These are phyloP conservation scores for Arctostaphylos glauca DNA, from an alignment of 148 eudicot species.

Conservation along the genomic window DNA sequence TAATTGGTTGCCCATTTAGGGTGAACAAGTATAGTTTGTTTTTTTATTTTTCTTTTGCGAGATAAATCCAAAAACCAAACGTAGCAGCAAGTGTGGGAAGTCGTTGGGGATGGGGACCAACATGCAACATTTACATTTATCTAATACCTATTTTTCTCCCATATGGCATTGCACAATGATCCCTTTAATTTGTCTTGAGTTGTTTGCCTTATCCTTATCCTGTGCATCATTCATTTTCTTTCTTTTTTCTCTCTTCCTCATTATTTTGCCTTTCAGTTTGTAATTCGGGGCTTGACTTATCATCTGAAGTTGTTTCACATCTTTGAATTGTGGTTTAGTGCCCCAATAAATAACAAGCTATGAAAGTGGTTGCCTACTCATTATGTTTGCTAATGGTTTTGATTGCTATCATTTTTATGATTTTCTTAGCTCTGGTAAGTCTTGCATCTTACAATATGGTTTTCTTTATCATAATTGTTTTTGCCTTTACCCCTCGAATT, in stretches of 20 bases:
- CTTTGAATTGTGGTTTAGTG: neutral
- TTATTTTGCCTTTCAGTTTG: neutral
- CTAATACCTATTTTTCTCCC: neutral
- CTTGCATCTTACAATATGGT: neutral
- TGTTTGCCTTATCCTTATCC: neutral
- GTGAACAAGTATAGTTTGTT: neutral
- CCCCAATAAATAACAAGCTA: neutral
- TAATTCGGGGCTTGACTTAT: neutral
- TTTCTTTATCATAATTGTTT: too few species aligned
- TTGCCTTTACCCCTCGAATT: neutral
- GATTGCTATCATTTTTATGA: neutral
- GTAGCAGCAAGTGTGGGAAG: constrained; percentile 8
- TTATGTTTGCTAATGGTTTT: neutral
- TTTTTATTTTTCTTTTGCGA: neutral
- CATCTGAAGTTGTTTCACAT: neutral
- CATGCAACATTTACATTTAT: constrained; percentile 5
- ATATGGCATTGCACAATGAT: neutral
- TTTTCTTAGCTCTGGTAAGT: neutral
- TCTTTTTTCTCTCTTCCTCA: neutral
- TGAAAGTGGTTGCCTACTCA: neutral
- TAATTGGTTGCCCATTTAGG: neutral
- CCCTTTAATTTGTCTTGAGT: neutral
- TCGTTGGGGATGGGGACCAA: neutral
- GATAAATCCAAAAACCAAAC: neutral
- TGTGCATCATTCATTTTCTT: neutral